Evolutionary conservation across 176 grass and related monocot genomes (phyloP).

Genomic region (Zoysia pacifica): DNA sequence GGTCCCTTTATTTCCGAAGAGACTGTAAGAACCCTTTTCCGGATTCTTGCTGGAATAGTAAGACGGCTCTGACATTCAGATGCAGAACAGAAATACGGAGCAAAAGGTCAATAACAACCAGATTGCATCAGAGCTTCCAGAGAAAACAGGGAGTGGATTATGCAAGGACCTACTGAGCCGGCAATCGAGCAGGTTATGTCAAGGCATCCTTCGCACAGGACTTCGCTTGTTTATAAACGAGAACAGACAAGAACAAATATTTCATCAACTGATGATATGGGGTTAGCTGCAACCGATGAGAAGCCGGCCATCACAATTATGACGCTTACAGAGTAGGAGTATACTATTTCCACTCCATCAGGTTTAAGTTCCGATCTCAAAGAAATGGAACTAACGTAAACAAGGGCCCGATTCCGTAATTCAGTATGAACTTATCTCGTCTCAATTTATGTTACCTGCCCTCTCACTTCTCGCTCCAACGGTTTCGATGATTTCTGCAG

Average conservation of each 20-base stretch:
- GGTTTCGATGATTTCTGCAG: not conserved
- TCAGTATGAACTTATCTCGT: not conserved
- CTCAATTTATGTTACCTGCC: not conserved
- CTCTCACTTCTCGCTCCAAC: not conserved
- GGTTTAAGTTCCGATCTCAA: conserved; percentile 24
- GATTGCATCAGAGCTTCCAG: not conserved
- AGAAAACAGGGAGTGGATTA: no score
- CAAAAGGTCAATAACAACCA: no score
- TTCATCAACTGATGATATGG: no score
- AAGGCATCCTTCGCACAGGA: not conserved
- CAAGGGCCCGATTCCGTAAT: not conserved
- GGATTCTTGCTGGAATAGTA: not conserved
- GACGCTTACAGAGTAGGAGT: not conserved
- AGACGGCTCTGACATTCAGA: no score
- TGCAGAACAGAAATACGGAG: not conserved
- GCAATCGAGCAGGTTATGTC: no score
- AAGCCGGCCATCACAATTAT: conserved; percentile 5
- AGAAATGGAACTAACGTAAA: conserved; percentile 6
- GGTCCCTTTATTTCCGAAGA: no score
- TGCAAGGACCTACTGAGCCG: no score
- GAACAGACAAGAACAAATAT: not conserved
- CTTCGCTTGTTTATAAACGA: not conserved
- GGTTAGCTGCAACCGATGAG: not conserved
- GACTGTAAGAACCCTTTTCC: not conserved
- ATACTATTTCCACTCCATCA: conserved; percentile 27